Base-by-base conservation (phyloP, 768 basidiomycete species). In the Podaxis sp. region DNA sequence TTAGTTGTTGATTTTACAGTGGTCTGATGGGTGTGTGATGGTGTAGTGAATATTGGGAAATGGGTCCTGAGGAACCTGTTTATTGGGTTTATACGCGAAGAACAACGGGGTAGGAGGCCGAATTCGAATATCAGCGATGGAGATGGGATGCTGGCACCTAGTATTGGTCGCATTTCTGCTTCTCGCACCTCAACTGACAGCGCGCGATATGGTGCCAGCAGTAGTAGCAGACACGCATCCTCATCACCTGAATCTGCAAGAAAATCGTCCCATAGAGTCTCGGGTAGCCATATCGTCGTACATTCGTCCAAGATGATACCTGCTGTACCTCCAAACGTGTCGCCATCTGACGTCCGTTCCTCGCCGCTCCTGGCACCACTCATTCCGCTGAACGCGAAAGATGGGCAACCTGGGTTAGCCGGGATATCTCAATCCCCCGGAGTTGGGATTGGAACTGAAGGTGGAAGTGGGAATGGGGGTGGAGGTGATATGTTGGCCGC, bases 21-120 rank as follows among this genome's bases (percentile, higher is more conserved):
- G 48, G 20, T 20, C 12, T 49, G 10, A n/a, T 49, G 17, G 20
- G 40, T 17, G 12, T 33, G 15, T 24, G 22, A 8, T 49, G 48
- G 48, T 11, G 12, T 22, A 97, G 95, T 96, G 66, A 96, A 96
- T 72, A 79, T 96, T 50, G 95, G 93, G 1, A 96, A 93, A 76
- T 96, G 94, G 93, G 85, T 93, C 1, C 74, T 96, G 22, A 83
- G 89, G 30, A 96, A 96, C 71, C 75, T 97, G 13, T 97, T 96
- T 74, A 71, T 86, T 36, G 87, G 85, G 2, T 94, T 95, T 70
- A 82, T 93, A 56, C 80, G 80, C 11, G 91, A 92, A 69, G 85
- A 92, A 66, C 81, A 86, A 74, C 60, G 69, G 54, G 41, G 75
- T 69, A 64, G 78, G 71, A 26, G 77, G 28, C 7, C 50, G 7